Base-by-base conservation (phyloP, 805 yeast genomes). In the Candida tammaniensis region DNA sequence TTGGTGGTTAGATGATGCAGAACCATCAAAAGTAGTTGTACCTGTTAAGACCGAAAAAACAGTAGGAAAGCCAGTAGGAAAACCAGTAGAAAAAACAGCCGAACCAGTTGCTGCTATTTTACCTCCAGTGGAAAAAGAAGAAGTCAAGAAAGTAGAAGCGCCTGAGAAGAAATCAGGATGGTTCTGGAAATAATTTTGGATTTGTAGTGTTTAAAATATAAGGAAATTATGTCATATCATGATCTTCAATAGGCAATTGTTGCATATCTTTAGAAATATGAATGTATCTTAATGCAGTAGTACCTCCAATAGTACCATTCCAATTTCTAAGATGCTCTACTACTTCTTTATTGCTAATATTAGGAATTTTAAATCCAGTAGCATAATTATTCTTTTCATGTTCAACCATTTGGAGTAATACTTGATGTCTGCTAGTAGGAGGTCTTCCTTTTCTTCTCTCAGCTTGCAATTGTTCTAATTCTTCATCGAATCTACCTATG, bases 361-460 rank as follows among this genome's bases (percentile, higher is more conserved):
- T 88, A 1, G 96, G 96, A 4, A 82, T 67, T 30, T 68, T 63
- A 59, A 70, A 60, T 0, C 98, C 98, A 0, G 86, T 70, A 14
- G 59, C 65, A 48, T 74, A 87, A 37, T 82, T 77, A 25, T 74
- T 73, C 24, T 51, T 33, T 37, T 89, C 97, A 30, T 70, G 61
- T 34, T 81, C 78, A 29, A 69, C 68, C 50, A 75, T 75, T 44
- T 72, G 74, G 47, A 84, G 82, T 38, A 88, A 57, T 15, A 75
- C 49, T 44, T 78, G 80, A 49, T 86, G 95, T 52, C 78, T 78
- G 40, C 74, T 75, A 5, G 84, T 60, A 12, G 85, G 72, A 7
- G 98, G 96, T 62, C 98, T 74, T 12, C 95, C 94, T n/a, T 88
- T 78, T 54, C 95, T 76, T 66, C 95, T 76, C 35, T 71, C 76